Percentiles rank a stretch among this genome's conserved stretches.
phyloP scores from a whole-genome alignment of 1,139 yeast genomes.

The Geotrichum cucujoidarum region DNA sequence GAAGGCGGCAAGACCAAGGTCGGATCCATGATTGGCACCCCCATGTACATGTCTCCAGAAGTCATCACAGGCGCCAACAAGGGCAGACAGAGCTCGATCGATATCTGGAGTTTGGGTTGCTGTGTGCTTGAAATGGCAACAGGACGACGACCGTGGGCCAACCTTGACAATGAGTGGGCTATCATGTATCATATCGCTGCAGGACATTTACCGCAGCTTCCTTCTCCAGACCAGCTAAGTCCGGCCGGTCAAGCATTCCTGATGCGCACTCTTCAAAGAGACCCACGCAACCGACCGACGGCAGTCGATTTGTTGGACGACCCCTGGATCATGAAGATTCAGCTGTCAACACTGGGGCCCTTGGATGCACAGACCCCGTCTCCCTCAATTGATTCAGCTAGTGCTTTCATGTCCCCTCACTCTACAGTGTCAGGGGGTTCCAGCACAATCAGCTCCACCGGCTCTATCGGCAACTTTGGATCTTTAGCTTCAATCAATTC shows the following conservation, averaged over 20 bases:
- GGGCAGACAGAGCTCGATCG: slow-evolving; percentile 65
- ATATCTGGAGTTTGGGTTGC: slow-evolving; percentile 76
- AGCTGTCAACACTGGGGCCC: slow-evolving; percentile 15
- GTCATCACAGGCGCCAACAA: slow-evolving; percentile 74
- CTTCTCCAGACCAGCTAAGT: slow-evolving; percentile 72
- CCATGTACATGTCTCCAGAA: slow-evolving; percentile 99
- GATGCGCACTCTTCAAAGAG: slow-evolving; percentile 72
- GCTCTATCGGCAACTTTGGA: too few relatives aligned
- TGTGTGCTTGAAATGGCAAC: slow-evolving; percentile 89
- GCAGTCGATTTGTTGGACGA: slow-evolving; percentile 83
- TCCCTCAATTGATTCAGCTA: too few relatives aligned
- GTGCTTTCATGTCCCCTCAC: too few relatives aligned
- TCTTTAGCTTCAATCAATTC: too few relatives aligned
- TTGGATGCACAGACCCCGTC: slow-evolving; percentile 5
- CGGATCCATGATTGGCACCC: slow-evolving; percentile 81
- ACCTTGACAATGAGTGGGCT: slow-evolving; percentile 95
- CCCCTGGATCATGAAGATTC: slow-evolving; percentile 58
- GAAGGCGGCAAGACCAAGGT: slow-evolving; percentile 32
- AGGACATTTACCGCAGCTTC: slow-evolving; percentile 85
- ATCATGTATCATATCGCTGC: slow-evolving; percentile 98
- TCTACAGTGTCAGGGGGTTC: too few relatives aligned
- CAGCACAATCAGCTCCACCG: too few relatives aligned
- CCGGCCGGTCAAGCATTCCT: slow-evolving; percentile 67
- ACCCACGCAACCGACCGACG: slow-evolving; percentile 71
- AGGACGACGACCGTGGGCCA: slow-evolving; percentile 57